Conservation (phyloP, 192 early-diverging fungal genomes). For the Backusella macrospora region DNA sequence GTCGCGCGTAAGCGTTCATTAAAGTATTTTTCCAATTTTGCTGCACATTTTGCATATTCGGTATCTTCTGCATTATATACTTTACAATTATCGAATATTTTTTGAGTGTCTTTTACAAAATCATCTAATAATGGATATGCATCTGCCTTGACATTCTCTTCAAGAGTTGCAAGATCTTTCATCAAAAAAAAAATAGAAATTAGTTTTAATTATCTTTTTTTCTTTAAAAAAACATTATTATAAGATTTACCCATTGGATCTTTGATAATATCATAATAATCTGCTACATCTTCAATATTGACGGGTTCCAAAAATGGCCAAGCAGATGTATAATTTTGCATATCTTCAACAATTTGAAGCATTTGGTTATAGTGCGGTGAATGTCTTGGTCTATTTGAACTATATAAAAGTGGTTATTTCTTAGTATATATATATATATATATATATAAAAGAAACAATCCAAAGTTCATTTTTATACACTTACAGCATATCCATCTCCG, state of each 20-base stretch:
- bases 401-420: background rate
- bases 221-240: background rate
- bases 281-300: slow-evolving; percentile 79
- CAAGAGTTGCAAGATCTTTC: slow-evolving; percentile 80
- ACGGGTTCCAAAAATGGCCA: slow-evolving; percentile 97
- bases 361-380: slow-evolving; percentile 64
- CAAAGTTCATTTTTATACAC: background rate
- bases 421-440: slow-evolving; percentile 8
- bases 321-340: slow-evolving; percentile 74
- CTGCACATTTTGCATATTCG: slow-evolving; percentile 80
- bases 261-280: slow-evolving; percentile 95
- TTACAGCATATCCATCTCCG: slow-evolving; percentile 72
- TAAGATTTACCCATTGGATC: slow-evolving; percentile 87
- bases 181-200: background rate
- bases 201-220: slow-evolving; percentile 1
- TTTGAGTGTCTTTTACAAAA: slow-evolving; percentile 80
- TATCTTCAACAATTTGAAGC: slow-evolving; percentile 71
- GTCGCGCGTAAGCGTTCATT: slow-evolving; percentile 63
- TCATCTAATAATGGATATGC: slow-evolving; percentile 80
- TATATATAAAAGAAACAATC: background rate
- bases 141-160: slow-evolving; percentile 81
- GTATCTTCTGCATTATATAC: slow-evolving; percentile 92
- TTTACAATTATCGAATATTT: slow-evolving; percentile 93
- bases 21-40: slow-evolving; percentile 74
- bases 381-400: slow-evolving; percentile 48